A percentile compares a stretch with the other conserved stretches of the same genome.
phyloP scores from a whole-genome alignment of 75 land plant species.

The Pinus albicaulis region DNA sequence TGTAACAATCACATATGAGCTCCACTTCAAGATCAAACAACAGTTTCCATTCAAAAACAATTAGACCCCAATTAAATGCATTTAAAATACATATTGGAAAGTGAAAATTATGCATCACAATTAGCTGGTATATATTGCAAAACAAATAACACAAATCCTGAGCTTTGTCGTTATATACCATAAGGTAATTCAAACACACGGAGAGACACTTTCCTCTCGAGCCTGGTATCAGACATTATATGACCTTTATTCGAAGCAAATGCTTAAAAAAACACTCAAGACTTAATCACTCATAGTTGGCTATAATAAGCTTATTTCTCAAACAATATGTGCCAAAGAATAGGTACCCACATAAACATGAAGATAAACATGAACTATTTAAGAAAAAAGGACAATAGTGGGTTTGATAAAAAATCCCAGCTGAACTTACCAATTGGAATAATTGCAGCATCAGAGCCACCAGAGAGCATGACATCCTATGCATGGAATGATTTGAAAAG shows the following conservation, averaged over 20 bases:
- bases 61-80: neutral
- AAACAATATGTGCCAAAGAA: neutral
- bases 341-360: neutral
- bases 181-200: neutral
- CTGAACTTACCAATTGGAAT: conserved; percentile 34
- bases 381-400: neutral
- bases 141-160: neutral
- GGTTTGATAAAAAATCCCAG: neutral
- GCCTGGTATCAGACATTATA: neutral
- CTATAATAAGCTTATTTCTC: neutral
- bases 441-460: conserved; percentile 56
- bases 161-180: neutral
- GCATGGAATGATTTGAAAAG: neutral
- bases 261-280: neutral
- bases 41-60: neutral
- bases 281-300: neutral
- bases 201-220: neutral
- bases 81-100: neutral
- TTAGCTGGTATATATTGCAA: too few relatives aligned
- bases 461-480: conserved; percentile 50
- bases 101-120: neutral
- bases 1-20: neutral
- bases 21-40: neutral
- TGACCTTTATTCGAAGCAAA: neutral
- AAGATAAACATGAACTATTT: neutral